A percentile compares a stretch with the other conserved stretches of the same genome.
Conservation (phyloP, 768 basidiomycete species). For the Suillus sp. region DNA sequence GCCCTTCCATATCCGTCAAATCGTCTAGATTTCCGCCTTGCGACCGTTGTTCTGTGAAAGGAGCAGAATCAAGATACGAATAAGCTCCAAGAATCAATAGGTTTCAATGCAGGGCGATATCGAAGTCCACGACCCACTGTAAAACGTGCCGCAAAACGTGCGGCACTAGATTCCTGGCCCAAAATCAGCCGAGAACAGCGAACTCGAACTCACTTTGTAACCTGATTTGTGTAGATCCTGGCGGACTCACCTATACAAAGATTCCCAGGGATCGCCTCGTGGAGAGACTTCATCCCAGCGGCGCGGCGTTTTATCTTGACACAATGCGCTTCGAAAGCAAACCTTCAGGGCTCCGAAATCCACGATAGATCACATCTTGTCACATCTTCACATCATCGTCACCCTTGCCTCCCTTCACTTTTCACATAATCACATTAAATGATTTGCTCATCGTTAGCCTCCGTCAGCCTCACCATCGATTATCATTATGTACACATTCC, state of each 20-base stretch:
- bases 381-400: constrained; percentile 3
- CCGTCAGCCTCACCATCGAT: not conserved
- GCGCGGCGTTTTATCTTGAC: constrained; percentile 7
- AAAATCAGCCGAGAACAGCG: not conserved
- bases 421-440: constrained; percentile 7
- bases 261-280: constrained; percentile 10
- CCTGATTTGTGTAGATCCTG: not conserved
- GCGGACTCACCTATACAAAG: not conserved
- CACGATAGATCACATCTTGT: not conserved
- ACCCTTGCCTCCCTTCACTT: constrained; percentile 5
- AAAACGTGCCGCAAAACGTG: not conserved
- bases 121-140: not conserved
- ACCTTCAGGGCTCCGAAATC: constrained; percentile 7
- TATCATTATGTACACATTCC: not conserved
- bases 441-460: not conserved
- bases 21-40: constrained; percentile 27
- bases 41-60: constrained; percentile 14
- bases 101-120: not conserved
- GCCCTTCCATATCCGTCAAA: constrained; percentile 28
- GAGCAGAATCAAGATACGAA: constrained; percentile 2
- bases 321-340: constrained; percentile 5
- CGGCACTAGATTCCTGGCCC: not conserved
- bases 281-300: constrained; percentile 10
- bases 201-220: not conserved
- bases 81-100: constrained; percentile 2